Evolutionary conservation across 2,329 filamentous ascomycete genomes (phyloP), one percentile per base, ranked within the genome.

Genomic region (Aschersonia sp.): DNA sequence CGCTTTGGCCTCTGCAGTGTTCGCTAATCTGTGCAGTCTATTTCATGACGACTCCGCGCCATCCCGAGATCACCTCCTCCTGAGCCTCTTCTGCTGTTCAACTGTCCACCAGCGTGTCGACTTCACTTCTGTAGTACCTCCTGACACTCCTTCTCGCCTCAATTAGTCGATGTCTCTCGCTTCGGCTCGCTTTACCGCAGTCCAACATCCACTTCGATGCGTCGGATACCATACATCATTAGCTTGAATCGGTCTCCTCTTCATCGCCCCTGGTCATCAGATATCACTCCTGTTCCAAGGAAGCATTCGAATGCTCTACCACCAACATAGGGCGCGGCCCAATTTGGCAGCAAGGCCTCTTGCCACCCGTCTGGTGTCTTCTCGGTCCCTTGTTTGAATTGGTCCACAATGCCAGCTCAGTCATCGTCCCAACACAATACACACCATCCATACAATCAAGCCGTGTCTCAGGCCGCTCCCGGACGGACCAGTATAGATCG

Each of bases 401-500:
- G 56, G 52, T 53, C 56, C 53, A 60, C 57, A 40, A 55, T 63
- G 51, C 60, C 61, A 43, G 55, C 55, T 53, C 60, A 62, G 52
- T 46, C 49, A 14, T 51, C 61, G 45, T 59, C 76, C 48, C 65
- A 66, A 49, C 57, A 57, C 30, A 57, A 56, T 52, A 57, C 57
- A 57, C 68, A 50, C 50, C 62, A 54, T 41, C 56, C 57, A 44
- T 48, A 68, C 58, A 49, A 58, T 62, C 47, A 60, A 33, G 43
- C 37, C 42, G 14, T 40, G 11, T 39, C 39, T 65, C 49, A 68
- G 66, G 51, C 62, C 12, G 56, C 56, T 42, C 56, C 62, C 12
- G 56, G 57, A 42, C 56, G 60, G 30, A 50, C 70, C 31, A 78
- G 75, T 56, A 62, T 79, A 55, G 78, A 82, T 49, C 74, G 76